phyloP scores from a whole-genome alignment of 495 filamentous ascomycete species.

The Cercophora scortea region DNA sequence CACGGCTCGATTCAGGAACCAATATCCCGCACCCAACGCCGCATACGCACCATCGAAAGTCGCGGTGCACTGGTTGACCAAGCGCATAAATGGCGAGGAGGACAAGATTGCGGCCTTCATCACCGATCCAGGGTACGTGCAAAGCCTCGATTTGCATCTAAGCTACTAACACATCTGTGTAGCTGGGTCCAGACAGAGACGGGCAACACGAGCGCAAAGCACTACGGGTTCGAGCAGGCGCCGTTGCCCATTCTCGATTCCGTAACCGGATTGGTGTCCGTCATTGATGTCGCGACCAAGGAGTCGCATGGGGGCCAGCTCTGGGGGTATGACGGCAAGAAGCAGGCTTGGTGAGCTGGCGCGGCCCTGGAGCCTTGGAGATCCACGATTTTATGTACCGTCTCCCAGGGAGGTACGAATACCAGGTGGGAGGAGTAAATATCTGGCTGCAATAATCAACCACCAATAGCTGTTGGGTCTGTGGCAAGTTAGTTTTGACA shows the following conservation, averaged over 20 bases:
- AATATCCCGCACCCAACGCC: conserved; percentile 19
- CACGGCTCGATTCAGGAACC: neutral
- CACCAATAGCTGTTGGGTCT: too few relatives aligned
- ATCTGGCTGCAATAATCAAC: too few relatives aligned
- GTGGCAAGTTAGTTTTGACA: too few relatives aligned
- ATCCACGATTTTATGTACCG: too few relatives aligned
- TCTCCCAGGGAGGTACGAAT: too few relatives aligned
- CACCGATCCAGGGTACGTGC: neutral
- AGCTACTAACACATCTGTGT: conserved; percentile 21
- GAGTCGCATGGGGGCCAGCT: conserved; percentile 34
- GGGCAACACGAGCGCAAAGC: conserved; percentile 33
- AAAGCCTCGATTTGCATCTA: conserved; percentile 16
- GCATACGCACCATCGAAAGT: conserved; percentile 37
- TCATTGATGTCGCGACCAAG: conserved; percentile 28
- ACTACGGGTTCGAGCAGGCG: conserved; percentile 29
- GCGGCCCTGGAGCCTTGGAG: too few relatives aligned
- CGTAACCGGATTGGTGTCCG: conserved; percentile 25
- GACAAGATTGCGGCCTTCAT: neutral
- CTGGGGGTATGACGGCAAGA: neutral
- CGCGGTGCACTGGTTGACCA: conserved; percentile 7
- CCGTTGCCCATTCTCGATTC: conserved; percentile 22
- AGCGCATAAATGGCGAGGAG: neutral
- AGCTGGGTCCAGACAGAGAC: conserved; percentile 39
- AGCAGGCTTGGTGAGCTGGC: neutral
- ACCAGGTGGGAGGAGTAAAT: too few relatives aligned